Percentiles rank a stretch among this genome's conserved stretches.
These are phyloP conservation scores for Corchorus olitorius DNA, from an alignment of 345 rosid species.

Conservation along the genomic window DNA sequence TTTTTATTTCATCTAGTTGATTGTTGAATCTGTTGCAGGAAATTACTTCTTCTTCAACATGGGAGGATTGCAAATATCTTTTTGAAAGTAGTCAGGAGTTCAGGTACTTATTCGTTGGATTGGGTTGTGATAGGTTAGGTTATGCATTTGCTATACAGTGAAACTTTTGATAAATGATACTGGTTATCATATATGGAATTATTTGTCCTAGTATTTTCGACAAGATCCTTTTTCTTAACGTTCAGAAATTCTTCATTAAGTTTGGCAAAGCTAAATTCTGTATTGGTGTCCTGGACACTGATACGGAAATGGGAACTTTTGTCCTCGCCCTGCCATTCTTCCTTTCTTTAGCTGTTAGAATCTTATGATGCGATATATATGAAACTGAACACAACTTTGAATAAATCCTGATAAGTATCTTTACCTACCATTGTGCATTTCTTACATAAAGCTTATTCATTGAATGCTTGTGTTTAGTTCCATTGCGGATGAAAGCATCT, in stretches of 20 bases:
- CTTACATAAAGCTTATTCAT: conserved; percentile 15
- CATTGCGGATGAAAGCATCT: conserved; percentile 68
- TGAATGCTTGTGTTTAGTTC: conserved; percentile 49
- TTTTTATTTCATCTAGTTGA: conserved; percentile 34
- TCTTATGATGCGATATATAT: background rate
- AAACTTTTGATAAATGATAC: conserved; percentile 26
- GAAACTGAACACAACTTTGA: background rate
- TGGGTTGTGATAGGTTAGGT: background rate
- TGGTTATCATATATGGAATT: conserved; percentile 5
- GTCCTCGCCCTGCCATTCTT: background rate
- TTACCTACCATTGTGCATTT: background rate
- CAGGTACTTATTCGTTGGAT: conserved; percentile 53
- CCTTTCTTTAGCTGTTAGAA: background rate
- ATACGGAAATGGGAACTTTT: background rate
- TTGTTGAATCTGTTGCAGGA: conserved; percentile 52
- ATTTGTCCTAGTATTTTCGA: conserved; percentile 2
- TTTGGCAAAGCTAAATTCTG: background rate
- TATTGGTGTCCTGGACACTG: background rate
- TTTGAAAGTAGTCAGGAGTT: conserved; percentile 75
- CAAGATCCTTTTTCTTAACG: background rate
- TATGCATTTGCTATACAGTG: conserved; percentile 31
- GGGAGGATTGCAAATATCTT: conserved; percentile 74
- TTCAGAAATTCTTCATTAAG: background rate
- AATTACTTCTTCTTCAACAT: conserved; percentile 70
- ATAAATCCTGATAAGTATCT: background rate